Percentiles rank a stretch among this genome's conserved stretches.
phyloP scores from a whole-genome alignment of 495 filamentous ascomycete species.

The Entonaema liquescens region DNA sequence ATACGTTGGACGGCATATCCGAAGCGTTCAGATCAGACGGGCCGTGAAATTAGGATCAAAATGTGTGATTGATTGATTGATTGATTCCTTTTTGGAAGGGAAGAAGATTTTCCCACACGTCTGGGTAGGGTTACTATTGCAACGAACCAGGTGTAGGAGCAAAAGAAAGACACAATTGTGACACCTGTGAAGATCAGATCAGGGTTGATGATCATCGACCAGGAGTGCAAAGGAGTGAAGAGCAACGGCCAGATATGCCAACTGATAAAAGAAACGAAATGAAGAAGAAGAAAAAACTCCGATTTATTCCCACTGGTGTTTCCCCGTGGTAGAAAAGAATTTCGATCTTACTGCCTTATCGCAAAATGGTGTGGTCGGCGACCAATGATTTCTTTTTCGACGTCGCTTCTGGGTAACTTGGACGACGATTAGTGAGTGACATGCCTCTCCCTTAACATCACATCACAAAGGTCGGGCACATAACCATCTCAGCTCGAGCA shows the following conservation, averaged over 20 bases:
- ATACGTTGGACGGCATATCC: conserved; percentile 21
- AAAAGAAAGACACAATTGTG: conserved; percentile 4
- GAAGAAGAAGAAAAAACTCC: background rate
- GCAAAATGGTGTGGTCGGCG: background rate
- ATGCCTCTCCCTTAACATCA: background rate
- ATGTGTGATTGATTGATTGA: too few relatives aligned
- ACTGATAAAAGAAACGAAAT: background rate
- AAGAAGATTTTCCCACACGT: background rate
- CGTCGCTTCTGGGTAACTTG: background rate
- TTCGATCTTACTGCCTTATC: background rate
- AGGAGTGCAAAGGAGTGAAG: background rate
- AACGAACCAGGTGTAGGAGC: background rate
- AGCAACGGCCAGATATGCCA: background rate
- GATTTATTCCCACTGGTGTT: background rate
- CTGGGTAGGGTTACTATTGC: background rate
- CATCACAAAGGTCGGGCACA: background rate
- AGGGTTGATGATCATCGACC: background rate
- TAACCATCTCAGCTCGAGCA: conserved; percentile 12
- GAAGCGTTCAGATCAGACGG: background rate
- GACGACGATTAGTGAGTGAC: background rate
- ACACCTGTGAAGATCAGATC: conserved; percentile 9
- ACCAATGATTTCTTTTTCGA: conserved; percentile 4
- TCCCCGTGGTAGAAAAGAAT: background rate
- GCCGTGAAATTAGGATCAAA: background rate
- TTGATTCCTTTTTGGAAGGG: background rate